Percentiles rank a stretch among this genome's conserved stretches.
phyloP scores from a whole-genome alignment of 2,329 filamentous ascomycete genomes.

The Dryadomyces sulphureus region DNA sequence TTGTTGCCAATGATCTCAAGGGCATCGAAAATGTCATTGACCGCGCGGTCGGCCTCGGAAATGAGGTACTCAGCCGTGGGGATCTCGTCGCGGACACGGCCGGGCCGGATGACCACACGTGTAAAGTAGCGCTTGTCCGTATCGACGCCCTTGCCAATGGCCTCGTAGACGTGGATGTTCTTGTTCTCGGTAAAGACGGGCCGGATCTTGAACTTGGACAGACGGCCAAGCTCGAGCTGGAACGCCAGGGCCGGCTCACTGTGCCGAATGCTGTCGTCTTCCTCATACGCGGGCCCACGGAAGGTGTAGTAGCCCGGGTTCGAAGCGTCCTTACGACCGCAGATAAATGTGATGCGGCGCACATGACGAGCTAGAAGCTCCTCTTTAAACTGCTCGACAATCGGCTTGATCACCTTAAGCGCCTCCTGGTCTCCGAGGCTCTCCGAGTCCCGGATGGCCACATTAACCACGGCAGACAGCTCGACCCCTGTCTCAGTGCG shows the following conservation, averaged over 20 bases:
- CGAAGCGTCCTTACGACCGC: slow-evolving; percentile 81
- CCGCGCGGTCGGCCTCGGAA: slow-evolving; percentile 87
- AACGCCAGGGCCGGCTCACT: slow-evolving; percentile 92
- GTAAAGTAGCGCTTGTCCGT: slow-evolving; percentile 98
- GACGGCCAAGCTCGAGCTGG: slow-evolving; percentile 89
- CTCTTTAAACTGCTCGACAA: slow-evolving; percentile 68
- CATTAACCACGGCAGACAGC: slow-evolving; percentile 80
- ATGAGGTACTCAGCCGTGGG: slow-evolving; percentile 98
- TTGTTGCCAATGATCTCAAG: slow-evolving; percentile 98
- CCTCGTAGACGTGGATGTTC: slow-evolving; percentile 98
- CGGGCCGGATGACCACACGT: slow-evolving; percentile 84
- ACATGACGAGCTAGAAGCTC: slow-evolving; percentile 72
- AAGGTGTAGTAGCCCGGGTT: slow-evolving; percentile 98
- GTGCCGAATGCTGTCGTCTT: slow-evolving; percentile 94
- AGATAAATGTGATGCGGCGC: slow-evolving; percentile 89
- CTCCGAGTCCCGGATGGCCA: slow-evolving; percentile 82
- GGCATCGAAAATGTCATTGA: slow-evolving; percentile 95
- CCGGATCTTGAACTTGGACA: slow-evolving; percentile 95
- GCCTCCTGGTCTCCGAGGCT: slow-evolving; percentile 69
- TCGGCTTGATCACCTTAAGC: slow-evolving; percentile 55
- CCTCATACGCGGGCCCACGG: slow-evolving; percentile 76
- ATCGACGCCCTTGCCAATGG: slow-evolving; percentile 83
- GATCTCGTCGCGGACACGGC: slow-evolving; percentile 90
- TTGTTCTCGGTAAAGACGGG: slow-evolving; percentile 98
- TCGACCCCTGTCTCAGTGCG: slow-evolving; percentile 52